These are phyloP conservation scores for Artomyces pyxidatus DNA, from an alignment of 768 basidiomycete species.

Conservation along the genomic window DNA sequence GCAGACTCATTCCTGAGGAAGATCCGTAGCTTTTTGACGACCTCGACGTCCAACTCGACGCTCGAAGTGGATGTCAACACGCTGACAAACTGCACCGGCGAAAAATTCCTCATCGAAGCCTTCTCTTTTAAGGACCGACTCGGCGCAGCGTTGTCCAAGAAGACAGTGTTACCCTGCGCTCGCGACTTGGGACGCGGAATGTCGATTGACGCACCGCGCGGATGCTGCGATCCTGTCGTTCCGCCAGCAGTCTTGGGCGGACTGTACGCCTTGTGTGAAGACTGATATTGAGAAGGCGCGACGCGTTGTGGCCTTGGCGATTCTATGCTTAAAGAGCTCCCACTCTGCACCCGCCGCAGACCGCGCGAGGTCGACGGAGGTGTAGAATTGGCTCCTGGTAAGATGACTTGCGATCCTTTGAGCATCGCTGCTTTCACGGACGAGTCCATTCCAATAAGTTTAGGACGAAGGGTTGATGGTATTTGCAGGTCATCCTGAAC, in stretches of 20 bases:
- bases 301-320: constrained; percentile 32
- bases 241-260: neutral
- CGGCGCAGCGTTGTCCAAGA: constrained; percentile 28
- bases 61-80: constrained; percentile 62
- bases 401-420: constrained; percentile 61
- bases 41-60: constrained; percentile 73
- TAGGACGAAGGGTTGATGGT: constrained; percentile 65
- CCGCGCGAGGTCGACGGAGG: constrained; percentile 44
- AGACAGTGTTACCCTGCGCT: constrained; percentile 41
- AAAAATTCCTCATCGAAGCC: constrained; percentile 40
- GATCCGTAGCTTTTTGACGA: constrained; percentile 80
- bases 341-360: constrained; percentile 65
- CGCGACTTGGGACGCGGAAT: constrained; percentile 42
- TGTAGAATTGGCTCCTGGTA: constrained; percentile 17
- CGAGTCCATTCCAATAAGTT: constrained; percentile 72
- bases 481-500: constrained; percentile 92
- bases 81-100: constrained; percentile 60
- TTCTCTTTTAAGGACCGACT: constrained; percentile 43
- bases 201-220: constrained; percentile 58
- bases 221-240: constrained; percentile 26
- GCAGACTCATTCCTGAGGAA: constrained; percentile 90
- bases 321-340: constrained; percentile 52
- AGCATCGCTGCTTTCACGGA: constrained; percentile 90
- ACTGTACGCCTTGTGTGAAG: no score
- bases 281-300: constrained; percentile 2